Conservation (phyloP, 306 rosid genomes). For the Macrotyloma uniflorum region DNA sequence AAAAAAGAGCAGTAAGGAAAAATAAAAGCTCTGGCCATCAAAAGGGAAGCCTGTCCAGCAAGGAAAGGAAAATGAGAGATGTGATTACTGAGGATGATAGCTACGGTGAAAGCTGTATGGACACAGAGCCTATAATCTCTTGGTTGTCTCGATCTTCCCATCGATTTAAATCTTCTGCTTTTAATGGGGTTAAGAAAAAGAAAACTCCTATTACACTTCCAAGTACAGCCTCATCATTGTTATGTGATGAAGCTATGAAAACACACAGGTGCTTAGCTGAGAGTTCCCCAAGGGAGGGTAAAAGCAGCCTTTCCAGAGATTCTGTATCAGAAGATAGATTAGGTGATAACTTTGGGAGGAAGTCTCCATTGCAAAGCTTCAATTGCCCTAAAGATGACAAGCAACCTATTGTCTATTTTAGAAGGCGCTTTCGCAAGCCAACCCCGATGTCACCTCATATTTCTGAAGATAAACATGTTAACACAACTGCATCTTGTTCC, state of each 20-base stretch:
- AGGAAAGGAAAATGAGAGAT: slow-evolving; percentile 49
- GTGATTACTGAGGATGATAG: slow-evolving; percentile 45
- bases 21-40: slow-evolving; percentile 42
- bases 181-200: slow-evolving; percentile 57
- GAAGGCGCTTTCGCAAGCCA: slow-evolving; percentile 64
- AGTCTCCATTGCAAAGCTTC: slow-evolving; percentile 43
- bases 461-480: slow-evolving; percentile 33
- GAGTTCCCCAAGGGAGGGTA: slow-evolving; percentile 41
- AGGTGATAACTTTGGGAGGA: slow-evolving; percentile 42
- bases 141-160: slow-evolving; percentile 71
- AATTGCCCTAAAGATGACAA: slow-evolving; percentile 46
- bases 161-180: slow-evolving; percentile 57
- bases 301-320: slow-evolving; percentile 32
- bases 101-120: slow-evolving; percentile 56
- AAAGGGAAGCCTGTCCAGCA: slow-evolving; percentile 45
- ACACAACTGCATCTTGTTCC: slow-evolving; percentile 33
- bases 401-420: slow-evolving; percentile 71
- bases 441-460: slow-evolving; percentile 39
- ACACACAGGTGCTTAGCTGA: slow-evolving; percentile 25
- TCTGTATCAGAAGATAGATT: slow-evolving; percentile 41
- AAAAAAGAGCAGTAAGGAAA: slow-evolving; percentile 39
- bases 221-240: slow-evolving; percentile 39
- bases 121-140: slow-evolving; percentile 80
- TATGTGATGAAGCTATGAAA: slow-evolving; percentile 40
- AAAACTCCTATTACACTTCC: slow-evolving; percentile 45